phyloP scores from a whole-genome alignment of 2,329 filamentous ascomycete species.

The Colletotrichum theobromicola region DNA sequence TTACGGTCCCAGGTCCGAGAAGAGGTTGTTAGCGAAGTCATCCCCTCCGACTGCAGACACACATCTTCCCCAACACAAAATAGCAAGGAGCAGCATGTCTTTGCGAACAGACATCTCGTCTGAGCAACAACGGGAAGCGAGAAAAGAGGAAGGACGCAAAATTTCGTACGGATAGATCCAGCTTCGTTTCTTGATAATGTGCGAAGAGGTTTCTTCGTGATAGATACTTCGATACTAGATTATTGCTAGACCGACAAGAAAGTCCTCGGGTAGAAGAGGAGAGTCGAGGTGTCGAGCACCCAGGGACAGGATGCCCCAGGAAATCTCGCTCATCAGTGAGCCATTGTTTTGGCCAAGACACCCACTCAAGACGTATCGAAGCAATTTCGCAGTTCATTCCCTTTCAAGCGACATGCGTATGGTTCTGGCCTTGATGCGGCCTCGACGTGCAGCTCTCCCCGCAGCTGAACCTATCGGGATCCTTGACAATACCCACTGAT shows the following conservation, averaged over 20 bases:
- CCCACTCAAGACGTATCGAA: no score
- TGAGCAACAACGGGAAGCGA: neutral
- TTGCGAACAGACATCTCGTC: rapidly evolving
- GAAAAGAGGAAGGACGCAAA: rapidly evolving
- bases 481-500: neutral
- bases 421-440: neutral
- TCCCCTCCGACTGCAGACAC: neutral
- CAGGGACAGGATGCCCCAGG: no score
- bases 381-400: no score
- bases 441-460: rapidly evolving
- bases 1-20: neutral
- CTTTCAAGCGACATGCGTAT: neutral
- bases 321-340: no score
- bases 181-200: no score
- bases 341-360: no score
- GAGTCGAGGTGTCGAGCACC: rapidly evolving
- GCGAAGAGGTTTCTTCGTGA: no score
- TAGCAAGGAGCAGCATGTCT: rapidly evolving
- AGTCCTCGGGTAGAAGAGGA: neutral
- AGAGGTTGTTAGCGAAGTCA: neutral
- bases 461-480: neutral
- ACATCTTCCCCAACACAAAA: rapidly evolving
- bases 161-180: no score
- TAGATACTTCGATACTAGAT: no score
- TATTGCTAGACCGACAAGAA: no score